Evolutionary conservation across 2,329 filamentous ascomycete species (phyloP), one percentile per base, ranked within the genome.

Genomic region (Eutypa lata): DNA sequence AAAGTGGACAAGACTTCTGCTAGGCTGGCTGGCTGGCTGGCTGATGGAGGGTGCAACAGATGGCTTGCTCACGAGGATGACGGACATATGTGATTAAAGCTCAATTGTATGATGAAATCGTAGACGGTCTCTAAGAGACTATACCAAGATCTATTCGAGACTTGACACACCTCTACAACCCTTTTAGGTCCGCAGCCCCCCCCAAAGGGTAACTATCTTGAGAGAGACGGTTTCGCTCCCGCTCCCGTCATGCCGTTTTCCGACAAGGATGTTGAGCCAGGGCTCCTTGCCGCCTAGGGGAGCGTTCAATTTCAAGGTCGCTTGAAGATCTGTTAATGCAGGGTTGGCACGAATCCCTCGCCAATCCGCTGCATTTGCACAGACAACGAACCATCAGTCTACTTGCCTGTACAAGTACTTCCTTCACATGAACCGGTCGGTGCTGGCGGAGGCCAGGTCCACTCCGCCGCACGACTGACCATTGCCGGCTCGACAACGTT

Each of bases 391-490:
- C 53, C 52, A 50, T 51, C 37, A 42, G 50, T 50, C 53, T 42
- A 28, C 53, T 46, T 57, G 55, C 33, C 22, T 8, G 22, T 45
- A 28, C 22, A 45, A 26, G 22, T 45, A 45, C 42, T 45, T 45
- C 22, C 42, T 26, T 24, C 53, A 53, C 52, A 57, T 53, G 22
- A 26, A 42, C 14, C 51, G 52, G 52, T 37, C 33, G 50, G 35
- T 57, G 52, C 47, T 51, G 53, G 54, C 52, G 57, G 54, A 57
- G 62, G 60, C n/a, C n/a, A 62, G 56, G 52, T 47, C 54, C 60
- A 61, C 59, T 62, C 56, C 54, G 42, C 42, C 42, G 14, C 42
- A 45, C 42, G 42, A 45, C 16, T 28, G 22, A 26, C 42, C 42
- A 45, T 26, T 45, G 22, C 42, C 42, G 42, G 22, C 22, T 45